Evolutionary conservation across 1,139 yeast genomes (phyloP), one percentile per base, ranked within the genome.

Genomic region (Pichia sp.): DNA sequence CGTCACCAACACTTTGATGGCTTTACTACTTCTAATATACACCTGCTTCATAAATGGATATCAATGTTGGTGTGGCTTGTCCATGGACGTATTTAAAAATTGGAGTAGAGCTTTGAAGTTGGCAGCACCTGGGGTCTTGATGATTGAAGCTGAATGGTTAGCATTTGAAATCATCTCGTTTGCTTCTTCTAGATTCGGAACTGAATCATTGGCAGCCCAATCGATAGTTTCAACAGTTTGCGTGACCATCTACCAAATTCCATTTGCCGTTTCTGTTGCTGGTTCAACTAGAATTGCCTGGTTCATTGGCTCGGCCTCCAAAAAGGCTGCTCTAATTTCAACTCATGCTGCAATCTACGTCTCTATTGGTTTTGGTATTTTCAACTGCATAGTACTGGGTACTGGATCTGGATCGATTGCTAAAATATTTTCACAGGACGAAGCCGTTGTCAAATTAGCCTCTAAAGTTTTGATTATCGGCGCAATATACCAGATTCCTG

Each of bases 261-360:
- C 93, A 6, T 84, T 85, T 71, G 89, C 92, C 1, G 75, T 85
- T 51, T 80, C 88, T 7, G 84, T 87, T 51, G 89, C 91, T 4
- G 79, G 88, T 1, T 82, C 91, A 12, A 85, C 93, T 0, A 76
- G 93, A 70, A 78, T 86, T 47, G 95, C 93, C 1, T 85, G 89
- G 81, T 85, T 75, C 63, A 78, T 87, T 58, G 95, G 95, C 8
- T 86, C 90, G 1, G 87, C 87, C 0, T 76, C 84, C 3, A 78
- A 75, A 56, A 60, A 64, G 20, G 73, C 85, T 0, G 81, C 85
- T 0, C 65, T 69, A n/a, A 71, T 69, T 1, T 75, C 75, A 5
- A 63, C 75, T 0, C 65, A 70, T 16, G 77, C 83, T 0, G 68
- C 83, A 2, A 63, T 81, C 43, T 50, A 67, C 7, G 60, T 75